phyloP scores from a whole-genome alignment of 2,329 filamentous ascomycete species.

The Curvularia lunata region DNA sequence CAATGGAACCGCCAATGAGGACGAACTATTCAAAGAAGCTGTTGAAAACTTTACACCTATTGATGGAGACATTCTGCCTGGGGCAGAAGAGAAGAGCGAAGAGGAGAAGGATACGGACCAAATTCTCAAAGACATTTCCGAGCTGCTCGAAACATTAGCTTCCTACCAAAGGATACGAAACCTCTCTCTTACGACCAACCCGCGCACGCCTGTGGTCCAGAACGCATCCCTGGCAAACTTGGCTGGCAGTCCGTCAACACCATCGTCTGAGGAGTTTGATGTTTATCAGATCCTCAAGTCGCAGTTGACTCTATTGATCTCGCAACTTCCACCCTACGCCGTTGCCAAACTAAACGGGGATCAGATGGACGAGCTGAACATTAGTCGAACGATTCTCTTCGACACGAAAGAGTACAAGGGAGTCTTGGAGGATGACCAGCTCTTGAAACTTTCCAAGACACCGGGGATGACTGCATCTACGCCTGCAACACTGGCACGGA shows the following conservation, averaged over 20 bases:
- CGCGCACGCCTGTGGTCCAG: conserved; percentile 70
- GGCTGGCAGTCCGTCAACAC: conserved; percentile 67
- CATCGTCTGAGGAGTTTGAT: conserved; percentile 64
- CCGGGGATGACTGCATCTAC: conserved; percentile 41
- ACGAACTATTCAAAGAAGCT: conserved; percentile 46
- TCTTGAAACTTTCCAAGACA: conserved; percentile 52
- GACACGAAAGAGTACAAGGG: conserved; percentile 76
- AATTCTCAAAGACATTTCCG: conserved; percentile 73
- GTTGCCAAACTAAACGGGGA: conserved; percentile 87
- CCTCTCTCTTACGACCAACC: conserved; percentile 68
- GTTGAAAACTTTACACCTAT: conserved; percentile 48
- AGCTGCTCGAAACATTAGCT: conserved; percentile 75
- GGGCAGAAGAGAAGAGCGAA: conserved; percentile 47
- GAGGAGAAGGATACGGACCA: conserved; percentile 70
- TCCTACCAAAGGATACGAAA: conserved; percentile 83
- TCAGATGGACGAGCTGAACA: conserved; percentile 80
- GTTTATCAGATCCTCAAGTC: conserved; percentile 76
- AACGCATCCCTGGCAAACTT: conserved; percentile 65
- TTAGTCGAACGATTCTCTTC: conserved; percentile 78
- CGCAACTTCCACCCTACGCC: conserved; percentile 79
- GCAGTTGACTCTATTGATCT: conserved; percentile 75
- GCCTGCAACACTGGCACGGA: conserved; percentile 37
- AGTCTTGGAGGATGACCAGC: conserved; percentile 82
- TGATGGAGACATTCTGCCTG: conserved; percentile 30
- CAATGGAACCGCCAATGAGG: conserved; percentile 47